Percentiles rank a stretch among this genome's conserved stretches.
Conservation (phyloP, 768 basidiomycete genomes). For the Suillus fuscotomentosus region DNA sequence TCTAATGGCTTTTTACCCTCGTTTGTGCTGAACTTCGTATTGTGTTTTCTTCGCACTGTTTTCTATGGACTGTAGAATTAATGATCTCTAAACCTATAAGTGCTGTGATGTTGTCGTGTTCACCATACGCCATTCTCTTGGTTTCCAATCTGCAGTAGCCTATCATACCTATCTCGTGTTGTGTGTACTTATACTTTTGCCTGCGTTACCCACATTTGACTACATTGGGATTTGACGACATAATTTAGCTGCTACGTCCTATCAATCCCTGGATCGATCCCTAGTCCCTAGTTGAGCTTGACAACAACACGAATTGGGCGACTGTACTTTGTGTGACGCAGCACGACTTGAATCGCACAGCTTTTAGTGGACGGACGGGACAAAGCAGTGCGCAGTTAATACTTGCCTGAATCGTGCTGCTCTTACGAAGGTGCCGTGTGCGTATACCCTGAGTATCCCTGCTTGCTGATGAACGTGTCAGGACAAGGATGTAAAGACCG, state of each 20-base stretch:
- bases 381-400: not conserved
- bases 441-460: not conserved
- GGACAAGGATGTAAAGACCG: not conserved
- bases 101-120: constrained; percentile 4
- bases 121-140: constrained; percentile 2
- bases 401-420: not conserved
- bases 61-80: constrained; percentile 7
- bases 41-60: constrained; percentile 11
- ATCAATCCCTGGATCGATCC: not conserved
- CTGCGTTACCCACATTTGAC: not conserved
- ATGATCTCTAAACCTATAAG: not conserved
- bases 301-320: not conserved
- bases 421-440: not conserved
- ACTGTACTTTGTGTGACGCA: not conserved
- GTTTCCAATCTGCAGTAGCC: not conserved
- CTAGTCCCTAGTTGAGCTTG: not conserved
- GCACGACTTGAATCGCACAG: not conserved
- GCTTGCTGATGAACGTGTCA: not conserved
- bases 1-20: constrained; percentile 54
- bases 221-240: not conserved
- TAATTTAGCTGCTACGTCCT: not conserved
- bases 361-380: not conserved
- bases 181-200: not conserved
- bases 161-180: constrained; percentile 1
- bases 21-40: constrained; percentile 25